Evolutionary conservation across 1,284 basidiomycete genomes (phyloP).

Genomic region (Thecaphora thlaspeos): DNA sequence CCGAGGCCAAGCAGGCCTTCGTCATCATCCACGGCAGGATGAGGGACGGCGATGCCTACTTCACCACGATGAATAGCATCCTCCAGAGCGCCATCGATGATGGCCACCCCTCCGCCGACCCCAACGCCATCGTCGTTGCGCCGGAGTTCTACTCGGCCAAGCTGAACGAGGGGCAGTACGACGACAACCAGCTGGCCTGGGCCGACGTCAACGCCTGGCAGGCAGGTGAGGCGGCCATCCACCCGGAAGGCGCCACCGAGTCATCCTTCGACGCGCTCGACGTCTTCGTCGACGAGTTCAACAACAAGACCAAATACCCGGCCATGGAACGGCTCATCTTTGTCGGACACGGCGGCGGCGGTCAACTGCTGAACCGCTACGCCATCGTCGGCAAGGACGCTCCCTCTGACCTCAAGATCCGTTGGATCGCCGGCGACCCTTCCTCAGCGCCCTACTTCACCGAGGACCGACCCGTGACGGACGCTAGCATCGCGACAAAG

Average conservation of each 20-base stretch:
- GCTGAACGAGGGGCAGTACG: slow-evolving; percentile 47
- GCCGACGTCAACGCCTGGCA: slow-evolving; percentile 53
- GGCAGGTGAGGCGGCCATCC: slow-evolving; percentile 45
- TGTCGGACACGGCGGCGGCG: slow-evolving; percentile 56
- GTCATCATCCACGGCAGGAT: slow-evolving; percentile 54
- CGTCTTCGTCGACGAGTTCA: slow-evolving; percentile 42
- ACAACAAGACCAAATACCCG: slow-evolving; percentile 36
- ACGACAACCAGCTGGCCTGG: slow-evolving; percentile 43
- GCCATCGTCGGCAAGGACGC: slow-evolving; percentile 41
- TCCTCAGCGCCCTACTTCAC: slow-evolving; percentile 49
- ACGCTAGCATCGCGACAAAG: slow-evolving; percentile 32
- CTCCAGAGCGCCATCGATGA: slow-evolving; percentile 30
- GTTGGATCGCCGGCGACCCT: slow-evolving; percentile 53
- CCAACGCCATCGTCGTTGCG: slow-evolving; percentile 44
- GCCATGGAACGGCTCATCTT: slow-evolving; percentile 45
- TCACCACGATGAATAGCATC: slow-evolving; percentile 43
- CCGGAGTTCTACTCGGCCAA: slow-evolving; percentile 47
- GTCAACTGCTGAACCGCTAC: slow-evolving; percentile 52
- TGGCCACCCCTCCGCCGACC: slow-evolving; percentile 16
- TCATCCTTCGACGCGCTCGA: slow-evolving; percentile 52
- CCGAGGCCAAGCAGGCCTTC: slow-evolving; percentile 38
- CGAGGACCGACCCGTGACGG: slow-evolving; percentile 37
- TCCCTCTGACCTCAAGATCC: slow-evolving; percentile 18
- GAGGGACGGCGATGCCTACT: slow-evolving; percentile 45
- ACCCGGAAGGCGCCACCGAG: slow-evolving; percentile 35